phyloP scores from a whole-genome alignment of 2,329 filamentous ascomycete species.

The Sporothrix curviconia region DNA sequence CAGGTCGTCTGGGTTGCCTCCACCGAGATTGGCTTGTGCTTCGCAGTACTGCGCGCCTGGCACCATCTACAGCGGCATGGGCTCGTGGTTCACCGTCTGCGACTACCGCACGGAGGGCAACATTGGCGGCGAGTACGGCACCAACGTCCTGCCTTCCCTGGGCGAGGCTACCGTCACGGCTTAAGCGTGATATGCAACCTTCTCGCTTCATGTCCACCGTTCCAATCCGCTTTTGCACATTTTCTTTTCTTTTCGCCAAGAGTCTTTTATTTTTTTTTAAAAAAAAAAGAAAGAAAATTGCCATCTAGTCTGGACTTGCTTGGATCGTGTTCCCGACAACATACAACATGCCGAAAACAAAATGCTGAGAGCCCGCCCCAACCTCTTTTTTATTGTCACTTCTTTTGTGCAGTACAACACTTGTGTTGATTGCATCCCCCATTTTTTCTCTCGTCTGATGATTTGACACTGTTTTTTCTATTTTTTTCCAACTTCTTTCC shows the following conservation, averaged over 20 bases:
- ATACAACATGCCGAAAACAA: background rate
- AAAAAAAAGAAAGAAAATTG: background rate
- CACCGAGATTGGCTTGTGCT: conserved; percentile 56
- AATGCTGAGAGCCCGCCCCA: background rate
- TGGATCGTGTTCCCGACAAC: conserved; percentile 8
- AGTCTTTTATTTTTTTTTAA: background rate
- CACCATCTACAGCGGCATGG: conserved; percentile 41
- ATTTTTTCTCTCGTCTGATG: background rate
- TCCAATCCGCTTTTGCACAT: too few species aligned
- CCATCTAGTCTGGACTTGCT: background rate
- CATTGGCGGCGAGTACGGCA: conserved; percentile 42
- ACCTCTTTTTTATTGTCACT: conserved; percentile 12
- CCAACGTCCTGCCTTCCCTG: conserved; percentile 42
- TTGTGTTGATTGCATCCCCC: background rate
- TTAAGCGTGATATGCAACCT: conserved; percentile 14
- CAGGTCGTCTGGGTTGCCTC: conserved; percentile 67
- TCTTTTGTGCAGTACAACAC: background rate
- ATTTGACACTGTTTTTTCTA: background rate
- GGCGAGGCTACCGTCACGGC: conserved; percentile 27
- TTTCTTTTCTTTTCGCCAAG: too few species aligned
- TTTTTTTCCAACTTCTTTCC: background rate
- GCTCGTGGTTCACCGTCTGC: conserved; percentile 75
- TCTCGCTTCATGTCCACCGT: too few species aligned
- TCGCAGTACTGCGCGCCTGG: conserved; percentile 48
- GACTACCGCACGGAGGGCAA: conserved; percentile 68